Conservation (phyloP, 129 eudicot species). For the Flaveria ramosissima region DNA sequence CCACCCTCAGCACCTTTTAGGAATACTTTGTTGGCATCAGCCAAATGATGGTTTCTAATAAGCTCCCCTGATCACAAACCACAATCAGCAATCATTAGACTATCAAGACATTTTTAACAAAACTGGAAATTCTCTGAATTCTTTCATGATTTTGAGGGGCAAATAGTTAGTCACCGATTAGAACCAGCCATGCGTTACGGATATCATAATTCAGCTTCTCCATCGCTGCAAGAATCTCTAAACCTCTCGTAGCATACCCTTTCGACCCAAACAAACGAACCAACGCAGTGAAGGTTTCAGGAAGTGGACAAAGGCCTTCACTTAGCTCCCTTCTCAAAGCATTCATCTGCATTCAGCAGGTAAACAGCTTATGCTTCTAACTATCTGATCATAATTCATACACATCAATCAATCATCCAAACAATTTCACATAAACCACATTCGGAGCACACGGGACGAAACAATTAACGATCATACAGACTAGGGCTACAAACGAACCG, state of each 20-base stretch:
- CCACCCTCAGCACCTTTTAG: constrained; percentile 91
- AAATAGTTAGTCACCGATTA: constrained; percentile 54
- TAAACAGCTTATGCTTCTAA: background rate
- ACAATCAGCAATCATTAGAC: constrained; percentile 3
- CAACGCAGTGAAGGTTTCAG: constrained; percentile 84
- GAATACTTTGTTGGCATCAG: constrained; percentile 89
- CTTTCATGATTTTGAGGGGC: background rate
- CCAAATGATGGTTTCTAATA: constrained; percentile 65
- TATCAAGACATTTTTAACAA: constrained; percentile 5
- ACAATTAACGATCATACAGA: background rate
- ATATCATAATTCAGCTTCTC: constrained; percentile 82
- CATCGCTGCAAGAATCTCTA: constrained; percentile 95
- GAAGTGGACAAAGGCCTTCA: constrained; percentile 92
- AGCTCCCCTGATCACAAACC: constrained; percentile 74
- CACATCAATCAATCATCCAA: background rate
- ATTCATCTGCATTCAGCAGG: constrained; percentile 68
- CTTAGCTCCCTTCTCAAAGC: constrained; percentile 81
- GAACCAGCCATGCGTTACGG: constrained; percentile 87
- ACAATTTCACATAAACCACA: background rate
- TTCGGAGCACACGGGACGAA: background rate
- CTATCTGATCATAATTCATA: background rate
- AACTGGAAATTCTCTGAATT: background rate
- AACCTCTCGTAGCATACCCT: constrained; percentile 80
- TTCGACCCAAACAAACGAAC: constrained; percentile 83
- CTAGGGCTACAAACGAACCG: too few relatives aligned